These are phyloP conservation scores for Rhizoctonia solani DNA, from an alignment of 1,284 basidiomycete genomes.

Conservation along the genomic window DNA sequence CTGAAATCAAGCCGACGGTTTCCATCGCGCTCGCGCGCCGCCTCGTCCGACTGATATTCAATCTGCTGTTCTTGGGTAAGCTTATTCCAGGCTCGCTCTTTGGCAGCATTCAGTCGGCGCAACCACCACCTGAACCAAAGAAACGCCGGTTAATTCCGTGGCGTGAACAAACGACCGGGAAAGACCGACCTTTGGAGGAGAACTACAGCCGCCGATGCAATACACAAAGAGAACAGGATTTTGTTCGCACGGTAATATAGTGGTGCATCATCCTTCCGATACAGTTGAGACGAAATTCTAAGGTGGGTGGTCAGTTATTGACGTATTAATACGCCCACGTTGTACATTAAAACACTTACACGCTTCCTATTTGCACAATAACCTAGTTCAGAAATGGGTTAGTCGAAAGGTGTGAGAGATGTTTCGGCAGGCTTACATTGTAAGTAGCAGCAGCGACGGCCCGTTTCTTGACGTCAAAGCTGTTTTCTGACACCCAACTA, in stretches of 20 bases:
- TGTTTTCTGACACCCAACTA: constrained; percentile 25
- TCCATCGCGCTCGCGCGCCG: constrained; percentile 8
- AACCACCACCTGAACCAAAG: constrained; percentile 9
- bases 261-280: constrained; percentile 16
- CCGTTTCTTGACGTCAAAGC: constrained; percentile 31
- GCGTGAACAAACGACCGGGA: background rate
- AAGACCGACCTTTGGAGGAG: background rate
- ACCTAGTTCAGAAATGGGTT: constrained; percentile 2
- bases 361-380: constrained; percentile 27
- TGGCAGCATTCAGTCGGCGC: background rate
- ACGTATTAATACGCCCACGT: background rate
- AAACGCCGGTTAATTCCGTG: background rate
- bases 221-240: constrained; percentile 13
- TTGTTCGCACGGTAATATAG: constrained; percentile 29
- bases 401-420: background rate
- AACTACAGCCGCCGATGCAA: constrained; percentile 4
- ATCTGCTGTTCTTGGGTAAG: constrained; percentile 24
- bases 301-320: background rate
- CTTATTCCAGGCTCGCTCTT: constrained; percentile 3
- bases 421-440: background rate
- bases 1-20: constrained; percentile 20
- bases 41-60: constrained; percentile 18
- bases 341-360: constrained; percentile 4
- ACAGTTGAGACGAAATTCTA: constrained; percentile 15
- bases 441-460: constrained; percentile 25